phyloP scores from a whole-genome alignment of 1,284 basidiomycete species.

The Exobasidium rhododendri region DNA sequence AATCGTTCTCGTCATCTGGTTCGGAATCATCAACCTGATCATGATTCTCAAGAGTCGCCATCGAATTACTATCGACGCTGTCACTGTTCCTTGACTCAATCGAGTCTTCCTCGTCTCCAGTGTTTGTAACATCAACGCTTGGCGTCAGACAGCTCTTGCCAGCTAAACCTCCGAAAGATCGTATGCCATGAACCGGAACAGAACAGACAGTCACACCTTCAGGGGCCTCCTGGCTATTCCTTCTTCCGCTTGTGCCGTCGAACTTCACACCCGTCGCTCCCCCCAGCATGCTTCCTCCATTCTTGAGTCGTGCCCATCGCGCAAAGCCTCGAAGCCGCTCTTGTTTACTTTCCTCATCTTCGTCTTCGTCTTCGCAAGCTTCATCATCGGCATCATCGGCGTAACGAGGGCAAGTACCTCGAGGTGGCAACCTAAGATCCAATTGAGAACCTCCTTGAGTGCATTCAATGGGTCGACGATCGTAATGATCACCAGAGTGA shows the following conservation, averaged over 20 bases:
- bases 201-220: conserved; percentile 13
- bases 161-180: conserved; percentile 38
- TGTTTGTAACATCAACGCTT: not conserved
- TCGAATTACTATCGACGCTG: not conserved
- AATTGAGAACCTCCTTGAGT: conserved; percentile 37
- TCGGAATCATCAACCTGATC: not conserved
- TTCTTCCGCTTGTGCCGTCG: not conserved
- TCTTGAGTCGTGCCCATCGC: conserved; percentile 41
- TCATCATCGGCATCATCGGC: conserved; percentile 22
- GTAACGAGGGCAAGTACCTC: conserved; percentile 20
- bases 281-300: conserved; percentile 20
- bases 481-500: conserved; percentile 32
- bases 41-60: not conserved
- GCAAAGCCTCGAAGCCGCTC: conserved; percentile 7
- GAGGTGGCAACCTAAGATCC: conserved; percentile 39
- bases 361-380: conserved; percentile 18
- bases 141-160: conserved; percentile 16
- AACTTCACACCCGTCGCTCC: not conserved
- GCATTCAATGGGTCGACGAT: conserved; percentile 42
- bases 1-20: conserved; percentile 8
- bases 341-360: conserved; percentile 13
- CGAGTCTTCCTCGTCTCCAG: not conserved
- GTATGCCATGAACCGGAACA: conserved; percentile 39
- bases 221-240: not conserved
- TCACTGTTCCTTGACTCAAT: too few species aligned